Evolutionary conservation across 2,329 filamentous ascomycete species (phyloP), one percentile per base, ranked within the genome.

Genomic region (Aspergillus versicolor): DNA sequence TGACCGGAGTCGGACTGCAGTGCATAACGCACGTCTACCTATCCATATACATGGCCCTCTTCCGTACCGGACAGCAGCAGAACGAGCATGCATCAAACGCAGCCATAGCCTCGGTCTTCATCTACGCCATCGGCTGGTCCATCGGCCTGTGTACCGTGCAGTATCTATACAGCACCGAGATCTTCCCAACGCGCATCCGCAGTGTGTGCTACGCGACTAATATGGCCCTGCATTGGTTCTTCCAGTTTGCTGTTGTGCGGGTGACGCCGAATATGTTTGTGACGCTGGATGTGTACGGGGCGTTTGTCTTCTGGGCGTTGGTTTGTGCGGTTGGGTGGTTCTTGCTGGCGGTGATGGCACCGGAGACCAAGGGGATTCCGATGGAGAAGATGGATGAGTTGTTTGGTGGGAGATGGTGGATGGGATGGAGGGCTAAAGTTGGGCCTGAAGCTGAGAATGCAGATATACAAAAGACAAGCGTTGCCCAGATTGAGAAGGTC

Each of bases 101-200:
- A 5, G 82, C 82, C 40, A 79, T 84, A 46, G 81, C 80, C 5
- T 80, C 79, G 5, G 78, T 84, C 11, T 84, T 83, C 61, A 57
- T 84, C 51, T 84, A 84, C 59, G 82, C 81, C 56, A 73, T 81
- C 22, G 82, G 82, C 56, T 84, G 81, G 81, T 83, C 80, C 54
- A 75, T 84, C 61, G 82, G 82, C 6, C 77, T 84, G 12, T 84
- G 80, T 69, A 83, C 80, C 1, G 77, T 84, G 4, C 82, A 82
- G 52, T 82, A 82, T 61, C 75, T 84, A 3, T 84, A 83, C 70
- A 80, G 81, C 19, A 79, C 81, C 0, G 81, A 84, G 65, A 82
- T 84, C 51, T 82, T 82, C 66, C 82, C 82, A 1, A 84, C 81
- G 2, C 77, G 81, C 27, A 79, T 82, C 56, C 77, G 82, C 24